These are phyloP conservation scores for Gleditsia sinensis DNA, from an alignment of 306 rosid species.

Conservation along the genomic window DNA sequence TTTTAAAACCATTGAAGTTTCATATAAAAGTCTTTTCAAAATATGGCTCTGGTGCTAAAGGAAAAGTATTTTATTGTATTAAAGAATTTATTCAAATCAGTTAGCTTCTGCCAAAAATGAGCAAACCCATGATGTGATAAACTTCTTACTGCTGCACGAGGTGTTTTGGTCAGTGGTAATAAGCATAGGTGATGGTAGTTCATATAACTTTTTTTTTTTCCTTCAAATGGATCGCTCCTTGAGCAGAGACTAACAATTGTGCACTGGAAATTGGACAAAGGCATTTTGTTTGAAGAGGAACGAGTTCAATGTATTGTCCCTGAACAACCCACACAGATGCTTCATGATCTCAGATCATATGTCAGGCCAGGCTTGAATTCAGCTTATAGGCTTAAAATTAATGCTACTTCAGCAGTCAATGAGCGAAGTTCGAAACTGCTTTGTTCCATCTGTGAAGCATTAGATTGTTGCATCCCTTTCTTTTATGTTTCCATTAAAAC, in stretches of 20 bases:
- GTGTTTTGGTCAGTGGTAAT: conserved; percentile 2
- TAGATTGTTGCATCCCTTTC: conserved; percentile 19
- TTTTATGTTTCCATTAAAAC: not conserved
- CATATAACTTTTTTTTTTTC: not conserved
- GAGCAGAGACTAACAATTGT: not conserved
- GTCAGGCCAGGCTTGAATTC: not conserved
- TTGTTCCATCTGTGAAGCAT: conserved; percentile 9
- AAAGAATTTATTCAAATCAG: not conserved
- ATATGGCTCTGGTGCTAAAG: not conserved
- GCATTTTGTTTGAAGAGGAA: not conserved
- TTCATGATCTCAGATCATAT: conserved; percentile 18
- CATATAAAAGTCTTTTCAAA: not conserved
- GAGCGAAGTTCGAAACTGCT: conserved; percentile 24
- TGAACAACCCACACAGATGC: conserved; percentile 7
- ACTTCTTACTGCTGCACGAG: not conserved
- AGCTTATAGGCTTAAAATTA: conserved; percentile 17
- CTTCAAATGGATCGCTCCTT: not conserved
- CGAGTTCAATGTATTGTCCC: not conserved
- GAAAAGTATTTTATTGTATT: not conserved
- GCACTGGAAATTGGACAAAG: not conserved
- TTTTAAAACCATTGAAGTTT: not conserved
- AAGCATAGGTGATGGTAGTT: not conserved
- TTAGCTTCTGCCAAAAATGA: conserved; percentile 7
- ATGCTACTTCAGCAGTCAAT: conserved; percentile 10
- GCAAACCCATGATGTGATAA: conserved; percentile 3